Evolutionary conservation across 164 flowering plant species (phyloP), one percentile per base, ranked within the genome.

Genomic region (Paratinospora sagittata): DNA sequence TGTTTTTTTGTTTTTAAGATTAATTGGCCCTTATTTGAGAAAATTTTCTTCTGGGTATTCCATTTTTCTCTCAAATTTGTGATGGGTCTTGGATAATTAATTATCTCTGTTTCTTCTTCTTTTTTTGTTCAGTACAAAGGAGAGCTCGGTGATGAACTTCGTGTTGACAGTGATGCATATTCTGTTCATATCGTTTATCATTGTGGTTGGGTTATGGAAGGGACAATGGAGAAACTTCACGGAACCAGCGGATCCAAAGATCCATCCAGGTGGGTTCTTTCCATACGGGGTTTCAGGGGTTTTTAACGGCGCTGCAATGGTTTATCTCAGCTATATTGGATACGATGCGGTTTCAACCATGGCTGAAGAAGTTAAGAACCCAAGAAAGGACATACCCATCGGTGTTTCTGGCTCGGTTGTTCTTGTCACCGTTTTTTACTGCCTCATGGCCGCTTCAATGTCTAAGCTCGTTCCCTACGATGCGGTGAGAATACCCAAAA

Each of bases 261-360:
- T 78, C 9, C 63, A 78, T 8, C 64, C 83, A 14, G 87, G 72
- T 60, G 86, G 95, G 45, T 87, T 92, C 43, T 78, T 83, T 36
- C 93, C 97, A 0, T 82, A 49, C 73, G 97, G 95, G 0, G 78
- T 70, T 13, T 24, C 83, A 4, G 97, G 97, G 0, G 89, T 90
- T 6, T 81, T 92, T 69, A 79, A 87, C 34, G 97, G 92, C 0
- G 93, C 95, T 0, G 87, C 95, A 1, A 74, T 85, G 87, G 97
- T 92, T 34, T 92, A 92, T 70, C 30, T 89, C 52, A 89, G 95
- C 70, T 91, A 88, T 74, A 91, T 90, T 3, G 97, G 97, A 0
- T 91, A 89, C 81, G 97, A 92, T 72, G 90, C 97, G 61, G 97
- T 92, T 24, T 92, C 97, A 0, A 92, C 97, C 21, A 80, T 92